Conservation (phyloP, 2,329 filamentous ascomycete species). For the Metarhizium sp. region DNA sequence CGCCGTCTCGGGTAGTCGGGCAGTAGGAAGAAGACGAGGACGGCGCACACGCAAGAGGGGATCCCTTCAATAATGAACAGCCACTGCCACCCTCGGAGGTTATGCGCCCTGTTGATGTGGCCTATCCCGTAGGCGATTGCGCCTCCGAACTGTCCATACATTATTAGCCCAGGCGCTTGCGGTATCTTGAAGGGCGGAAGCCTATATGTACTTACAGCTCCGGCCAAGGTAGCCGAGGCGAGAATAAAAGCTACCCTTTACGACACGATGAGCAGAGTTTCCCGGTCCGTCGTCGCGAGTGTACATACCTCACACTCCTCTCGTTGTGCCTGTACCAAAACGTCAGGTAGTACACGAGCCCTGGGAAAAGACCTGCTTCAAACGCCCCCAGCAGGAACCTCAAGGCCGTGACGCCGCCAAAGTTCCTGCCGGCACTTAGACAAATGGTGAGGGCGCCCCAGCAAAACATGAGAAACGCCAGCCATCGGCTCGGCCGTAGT, state of each 20-base stretch:
- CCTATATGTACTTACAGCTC: slow-evolving; percentile 34
- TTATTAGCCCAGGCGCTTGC: background rate
- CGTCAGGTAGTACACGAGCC: slow-evolving; percentile 57
- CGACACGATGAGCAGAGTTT: no score
- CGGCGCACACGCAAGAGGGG: slow-evolving; percentile 52
- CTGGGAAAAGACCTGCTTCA: slow-evolving; percentile 53
- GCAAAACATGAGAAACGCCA: slow-evolving; percentile 55
- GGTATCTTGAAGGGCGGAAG: no score
- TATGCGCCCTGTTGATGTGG: slow-evolving; percentile 55
- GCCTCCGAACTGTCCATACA: slow-evolving; percentile 45
- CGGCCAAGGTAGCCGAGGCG: slow-evolving; percentile 58
- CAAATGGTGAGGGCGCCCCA: slow-evolving; percentile 62
- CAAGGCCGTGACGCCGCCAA: slow-evolving; percentile 53
- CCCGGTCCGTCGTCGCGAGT: background rate
- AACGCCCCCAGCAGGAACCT: slow-evolving; percentile 59
- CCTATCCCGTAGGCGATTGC: slow-evolving; percentile 64
- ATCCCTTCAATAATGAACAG: slow-evolving; percentile 56
- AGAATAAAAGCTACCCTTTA: slow-evolving; percentile 59
- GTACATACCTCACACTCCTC: slow-evolving; percentile 47
- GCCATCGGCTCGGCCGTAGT: slow-evolving; percentile 51
- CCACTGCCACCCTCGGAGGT: slow-evolving; percentile 61
- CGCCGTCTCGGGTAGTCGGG: slow-evolving; percentile 57
- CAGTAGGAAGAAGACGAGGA: slow-evolving; percentile 56
- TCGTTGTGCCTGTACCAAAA: slow-evolving; percentile 67
- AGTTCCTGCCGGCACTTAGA: slow-evolving; percentile 54